Base-by-base conservation (phyloP, 768 basidiomycete genomes). In the Suillus luteus region DNA sequence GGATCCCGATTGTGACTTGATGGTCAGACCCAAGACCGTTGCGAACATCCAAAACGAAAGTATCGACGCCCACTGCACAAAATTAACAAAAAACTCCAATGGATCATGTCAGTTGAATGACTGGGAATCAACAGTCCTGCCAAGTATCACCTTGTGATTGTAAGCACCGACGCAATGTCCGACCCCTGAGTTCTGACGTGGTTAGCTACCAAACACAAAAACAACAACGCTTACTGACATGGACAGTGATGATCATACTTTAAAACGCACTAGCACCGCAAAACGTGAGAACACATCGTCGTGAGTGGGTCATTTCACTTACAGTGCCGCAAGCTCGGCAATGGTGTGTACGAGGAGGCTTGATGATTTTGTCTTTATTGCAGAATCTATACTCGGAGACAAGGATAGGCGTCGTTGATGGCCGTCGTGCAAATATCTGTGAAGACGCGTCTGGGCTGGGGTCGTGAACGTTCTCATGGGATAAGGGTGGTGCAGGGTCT, bases 141-240 rank as follows among this genome's bases (percentile, higher is more conserved):
- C 27, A 41, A 19, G 40, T 27, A 40, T 24, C 63, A 90, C 92
- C 77, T 94, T 95, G 68, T 96, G 91, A 72, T 98, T 98, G 44
- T 86, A 85, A 59, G 94, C 95, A 12, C 95, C 95, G 22, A 97
- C 93, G 67, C 95, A 98, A 70, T 95, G 92, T 12, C 95, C 95
- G 60, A 98, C 89, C 95, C 95, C 92, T 86, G 35, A 63, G 46
- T 60, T 64, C 7, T 48, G 51, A 55, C 11, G 14, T 27, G 38
- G 27, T 61, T 62, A 11, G 33, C 48, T 14, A 33, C 52, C 22
- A 9, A 43, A 33, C 17, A 46, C 40, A 40, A 22, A 62, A 55
- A 31, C 27, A 15, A 48, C 60, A 62, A 33, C 44, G 49, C 31
- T 22, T 7, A 79, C 88, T 67, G 73, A 92, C 91, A 95, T 58